phyloP scores from a whole-genome alignment of 2,329 filamentous ascomycete genomes.

The Fusarium virguliforme region DNA sequence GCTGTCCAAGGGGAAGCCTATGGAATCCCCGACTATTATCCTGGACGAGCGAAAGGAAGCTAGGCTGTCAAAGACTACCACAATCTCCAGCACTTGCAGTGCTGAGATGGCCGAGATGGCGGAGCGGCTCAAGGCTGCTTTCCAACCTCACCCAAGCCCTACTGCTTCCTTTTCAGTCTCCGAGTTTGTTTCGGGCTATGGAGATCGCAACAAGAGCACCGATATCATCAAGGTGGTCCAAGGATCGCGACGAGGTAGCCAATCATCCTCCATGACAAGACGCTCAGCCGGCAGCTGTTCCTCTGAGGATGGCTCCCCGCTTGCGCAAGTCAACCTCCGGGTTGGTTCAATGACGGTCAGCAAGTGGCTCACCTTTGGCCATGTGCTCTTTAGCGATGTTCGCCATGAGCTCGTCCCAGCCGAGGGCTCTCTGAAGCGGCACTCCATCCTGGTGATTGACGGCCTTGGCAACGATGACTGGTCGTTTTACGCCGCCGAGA shows the following conservation, averaged over 20 bases:
- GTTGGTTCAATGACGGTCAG: constrained; percentile 88
- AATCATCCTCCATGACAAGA: constrained; percentile 55
- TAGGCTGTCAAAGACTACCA: constrained; percentile 55
- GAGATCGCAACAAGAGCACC: constrained; percentile 43
- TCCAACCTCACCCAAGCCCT: constrained; percentile 61
- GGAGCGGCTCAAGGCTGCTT: constrained; percentile 66
- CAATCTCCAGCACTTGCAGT: constrained; percentile 68
- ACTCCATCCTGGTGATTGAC: constrained; percentile 82
- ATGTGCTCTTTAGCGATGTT: constrained; percentile 86
- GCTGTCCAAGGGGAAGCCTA: constrained; percentile 55
- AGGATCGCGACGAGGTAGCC: constrained; percentile 50
- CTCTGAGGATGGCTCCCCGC: constrained; percentile 73
- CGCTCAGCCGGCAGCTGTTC: constrained; percentile 64
- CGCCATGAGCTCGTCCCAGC: constrained; percentile 76
- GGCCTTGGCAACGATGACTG: constrained; percentile 90
- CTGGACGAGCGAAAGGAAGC: constrained; percentile 53
- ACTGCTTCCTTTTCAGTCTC: constrained; percentile 62
- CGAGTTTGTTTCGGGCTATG: constrained; percentile 56
- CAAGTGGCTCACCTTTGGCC: constrained; percentile 89
- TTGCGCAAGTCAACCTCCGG: constrained; percentile 82
- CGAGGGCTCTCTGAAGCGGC: constrained; percentile 61
- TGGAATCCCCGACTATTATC: constrained; percentile 67
- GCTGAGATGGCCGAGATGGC: constrained; percentile 71
- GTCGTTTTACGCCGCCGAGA: constrained; percentile 89
- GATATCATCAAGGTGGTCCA: constrained; percentile 52